Base-by-base conservation (phyloP, 768 basidiomycete species). In the Tubosaeta brunneosetosa region DNA sequence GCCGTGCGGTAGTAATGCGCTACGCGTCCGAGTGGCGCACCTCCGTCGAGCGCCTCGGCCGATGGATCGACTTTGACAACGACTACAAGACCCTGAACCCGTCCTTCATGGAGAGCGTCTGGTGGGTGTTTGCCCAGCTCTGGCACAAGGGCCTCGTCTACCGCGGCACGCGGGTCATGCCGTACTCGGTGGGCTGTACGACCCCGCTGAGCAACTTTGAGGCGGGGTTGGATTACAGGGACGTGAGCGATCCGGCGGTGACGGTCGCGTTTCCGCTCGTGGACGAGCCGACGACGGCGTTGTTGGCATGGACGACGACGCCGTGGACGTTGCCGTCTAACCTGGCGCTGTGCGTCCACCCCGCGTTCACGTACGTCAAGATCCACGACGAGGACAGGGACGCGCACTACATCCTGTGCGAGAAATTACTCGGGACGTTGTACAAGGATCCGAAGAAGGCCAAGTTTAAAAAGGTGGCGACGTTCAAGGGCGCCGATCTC, bases 41-140 rank as follows among this genome's bases (percentile, higher is more conserved):
- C 33, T 98, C 94, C 4, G 95, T 99, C 49, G 94, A 97, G 71
- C 84, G 97, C 57, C 94, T 98, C 88, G 97, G 95, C 32, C 85
- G 97, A 57, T 99, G 97, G 97, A 98, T 99, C 73, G 97, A 99
- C 72, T 99, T 99, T 62, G 97, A 99, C 71, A 91, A 97, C 61
- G 97, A 97, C 63, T 99, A 99, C 77, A 98, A 97, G 77, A 99
- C 97, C 14, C 80, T 98, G 56, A 93, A 98, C 63, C 71, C 84
- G 7, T 74, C 84, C 9, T 99, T 91, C 70, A 98, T 99, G 97
- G 97, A 99, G 76, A 86, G 85, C 44, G 91, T 97, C 11, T 99
- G 97, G 97, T 99, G 97, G 97, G 97, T 91, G 9, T 99, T 99
- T 71, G 77, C 83, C 49, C 85, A 94, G 66, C 80, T 99, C n/a